phyloP scores from a whole-genome alignment of 192 early-diverging fungal genomes.

The Mortierella antarctica region DNA sequence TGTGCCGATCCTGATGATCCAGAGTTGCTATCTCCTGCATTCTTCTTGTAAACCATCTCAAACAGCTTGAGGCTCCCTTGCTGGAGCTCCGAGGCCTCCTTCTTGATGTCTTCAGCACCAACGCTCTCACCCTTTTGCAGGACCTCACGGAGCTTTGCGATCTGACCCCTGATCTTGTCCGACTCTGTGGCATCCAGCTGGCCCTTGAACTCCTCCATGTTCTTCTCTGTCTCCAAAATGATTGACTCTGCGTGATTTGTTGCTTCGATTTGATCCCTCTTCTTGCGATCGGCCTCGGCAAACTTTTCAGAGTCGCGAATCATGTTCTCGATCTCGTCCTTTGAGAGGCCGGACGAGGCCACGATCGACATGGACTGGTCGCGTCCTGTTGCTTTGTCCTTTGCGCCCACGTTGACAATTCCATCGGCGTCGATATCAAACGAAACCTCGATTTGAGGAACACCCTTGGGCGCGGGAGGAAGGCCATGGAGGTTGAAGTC shows the following conservation, averaged over 20 bases:
- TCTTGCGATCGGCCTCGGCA: conserved; percentile 93
- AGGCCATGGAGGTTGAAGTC: conserved; percentile 97
- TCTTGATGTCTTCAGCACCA: conserved; percentile 89
- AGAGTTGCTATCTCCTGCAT: conserved; percentile 2
- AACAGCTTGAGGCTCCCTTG: conserved; percentile 94
- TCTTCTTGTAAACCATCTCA: conserved; percentile 96
- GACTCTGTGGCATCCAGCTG: conserved; percentile 89
- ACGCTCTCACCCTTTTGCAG: conserved; percentile 77
- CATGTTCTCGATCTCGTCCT: conserved; percentile 98
- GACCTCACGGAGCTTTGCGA: conserved; percentile 83
- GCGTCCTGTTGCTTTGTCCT: conserved; percentile 95
- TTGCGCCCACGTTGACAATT: conserved; percentile 97
- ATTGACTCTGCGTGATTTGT: conserved; percentile 92
- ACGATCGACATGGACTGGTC: conserved; percentile 98
- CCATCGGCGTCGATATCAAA: conserved; percentile 99
- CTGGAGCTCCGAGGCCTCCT: conserved; percentile 88
- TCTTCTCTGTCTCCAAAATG: conserved; percentile 94
- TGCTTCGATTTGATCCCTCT: conserved; percentile 95
- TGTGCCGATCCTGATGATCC: conserved; percentile 19
- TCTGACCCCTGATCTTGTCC: conserved; percentile 87
- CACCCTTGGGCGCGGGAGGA: conserved; percentile 96
- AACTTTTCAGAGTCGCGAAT: conserved; percentile 89
- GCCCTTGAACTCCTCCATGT: conserved; percentile 96
- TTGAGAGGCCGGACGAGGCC: conserved; percentile 92
- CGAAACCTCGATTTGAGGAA: conserved; percentile 97